phyloP scores from a whole-genome alignment of 306 rosid species.

The Prunus mume region DNA sequence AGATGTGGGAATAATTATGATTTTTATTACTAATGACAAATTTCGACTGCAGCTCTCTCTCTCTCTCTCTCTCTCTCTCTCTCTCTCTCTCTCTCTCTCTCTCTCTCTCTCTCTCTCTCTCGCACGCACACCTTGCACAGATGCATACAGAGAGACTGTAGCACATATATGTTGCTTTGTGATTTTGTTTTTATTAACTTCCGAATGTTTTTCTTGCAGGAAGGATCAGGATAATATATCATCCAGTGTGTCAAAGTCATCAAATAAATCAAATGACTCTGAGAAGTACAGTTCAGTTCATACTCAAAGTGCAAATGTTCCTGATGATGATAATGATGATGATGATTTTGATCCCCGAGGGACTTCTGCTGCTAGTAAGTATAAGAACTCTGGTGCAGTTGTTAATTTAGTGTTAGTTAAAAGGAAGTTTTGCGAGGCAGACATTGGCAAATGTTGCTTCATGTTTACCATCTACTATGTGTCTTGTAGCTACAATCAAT shows the following conservation, averaged over 20 bases:
- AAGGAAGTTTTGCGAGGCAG: constrained; percentile 18
- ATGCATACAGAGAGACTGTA: constrained; percentile 3
- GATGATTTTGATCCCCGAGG: constrained; percentile 98
- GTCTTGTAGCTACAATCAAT: neutral
- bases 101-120: neutral
- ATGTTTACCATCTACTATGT: neutral
- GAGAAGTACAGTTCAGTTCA: constrained; percentile 45
- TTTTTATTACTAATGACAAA: no score
- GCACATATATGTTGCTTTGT: constrained; percentile 16
- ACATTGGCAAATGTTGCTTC: constrained; percentile 6
- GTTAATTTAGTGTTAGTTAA: neutral
- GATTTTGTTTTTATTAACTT: constrained; percentile 25
- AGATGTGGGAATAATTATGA: neutral
- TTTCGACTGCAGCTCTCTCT: neutral
- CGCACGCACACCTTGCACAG: no score
- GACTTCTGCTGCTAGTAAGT: constrained; percentile 71
- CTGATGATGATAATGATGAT: constrained; percentile 55
- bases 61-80: neutral
- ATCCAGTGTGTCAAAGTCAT: constrained; percentile 48
- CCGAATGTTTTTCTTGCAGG: constrained; percentile 47
- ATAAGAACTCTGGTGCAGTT: constrained; percentile 9
- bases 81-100: neutral
- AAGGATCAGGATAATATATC: constrained; percentile 44
- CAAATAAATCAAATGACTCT: constrained; percentile 43
- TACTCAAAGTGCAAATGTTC: constrained; percentile 46